These are phyloP conservation scores for Neurospora sp. DNA, from an alignment of 495 filamentous ascomycete genomes.

Conservation along the genomic window DNA sequence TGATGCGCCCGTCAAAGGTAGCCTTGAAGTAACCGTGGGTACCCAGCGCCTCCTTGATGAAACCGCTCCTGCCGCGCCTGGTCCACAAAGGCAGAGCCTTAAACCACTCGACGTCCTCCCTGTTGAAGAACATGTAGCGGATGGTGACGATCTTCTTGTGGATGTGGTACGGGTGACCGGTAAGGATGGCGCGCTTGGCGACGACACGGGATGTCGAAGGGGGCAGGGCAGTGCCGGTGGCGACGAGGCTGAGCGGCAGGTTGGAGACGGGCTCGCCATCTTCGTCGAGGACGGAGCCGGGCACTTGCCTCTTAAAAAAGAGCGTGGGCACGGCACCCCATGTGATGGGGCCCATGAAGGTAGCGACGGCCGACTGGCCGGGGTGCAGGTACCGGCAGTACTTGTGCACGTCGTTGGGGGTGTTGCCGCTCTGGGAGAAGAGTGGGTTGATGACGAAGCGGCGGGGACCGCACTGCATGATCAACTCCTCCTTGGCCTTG, in stretches of 20 bases:
- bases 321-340: slow-evolving; percentile 87
- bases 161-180: slow-evolving; percentile 95
- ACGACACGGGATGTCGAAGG: slow-evolving; percentile 72
- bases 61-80: slow-evolving; percentile 73
- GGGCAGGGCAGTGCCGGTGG: slow-evolving; percentile 72
- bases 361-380: slow-evolving; percentile 79
- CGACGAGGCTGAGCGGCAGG: slow-evolving; percentile 56
- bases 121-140: slow-evolving; percentile 99
- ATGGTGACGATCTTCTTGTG: slow-evolving; percentile 94
- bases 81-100: slow-evolving; percentile 94
- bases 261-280: slow-evolving; percentile 17
- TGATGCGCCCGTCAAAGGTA: slow-evolving; percentile 90
- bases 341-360: slow-evolving; percentile 79
- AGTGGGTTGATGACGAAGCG: slow-evolving; percentile 80
- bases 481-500: slow-evolving; percentile 79
- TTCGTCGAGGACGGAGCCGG: slow-evolving; percentile 18
- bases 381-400: slow-evolving; percentile 90
- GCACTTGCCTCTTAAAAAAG: slow-evolving; percentile 56
- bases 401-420: slow-evolving; percentile 92
- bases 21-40: slow-evolving; percentile 99
- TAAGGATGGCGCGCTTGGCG: slow-evolving; percentile 88
- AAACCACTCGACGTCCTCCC: slow-evolving; percentile 91
- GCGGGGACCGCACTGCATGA: slow-evolving; percentile 80
- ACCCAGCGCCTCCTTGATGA: slow-evolving; percentile 84
- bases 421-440: slow-evolving; percentile 73